These are phyloP conservation scores for Cytospora leucostoma DNA, from an alignment of 2,329 filamentous ascomycete species.

Conservation along the genomic window DNA sequence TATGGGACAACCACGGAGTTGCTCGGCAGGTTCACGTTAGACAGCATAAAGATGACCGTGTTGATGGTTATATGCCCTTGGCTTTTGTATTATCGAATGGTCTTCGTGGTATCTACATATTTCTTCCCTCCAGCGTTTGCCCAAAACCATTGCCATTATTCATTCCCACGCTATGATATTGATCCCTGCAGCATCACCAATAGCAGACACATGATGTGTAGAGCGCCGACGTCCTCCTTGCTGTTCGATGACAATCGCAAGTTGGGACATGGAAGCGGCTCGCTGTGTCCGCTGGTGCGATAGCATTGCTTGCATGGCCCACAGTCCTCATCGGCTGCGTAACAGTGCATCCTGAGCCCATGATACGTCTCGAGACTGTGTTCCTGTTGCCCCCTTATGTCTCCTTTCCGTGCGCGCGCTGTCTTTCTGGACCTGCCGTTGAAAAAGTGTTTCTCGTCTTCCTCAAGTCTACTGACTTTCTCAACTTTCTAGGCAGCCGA, in stretches of 20 bases:
- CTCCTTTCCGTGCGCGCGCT: background rate
- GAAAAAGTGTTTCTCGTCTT: background rate
- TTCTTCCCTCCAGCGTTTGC: background rate
- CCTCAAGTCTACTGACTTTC: background rate
- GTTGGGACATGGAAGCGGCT: background rate
- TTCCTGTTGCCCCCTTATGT: background rate
- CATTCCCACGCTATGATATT: conserved; percentile 1
- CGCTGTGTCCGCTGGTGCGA: background rate
- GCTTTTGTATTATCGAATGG: conserved; percentile 12
- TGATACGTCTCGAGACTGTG: no score
- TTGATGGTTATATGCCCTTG: conserved; percentile 7
- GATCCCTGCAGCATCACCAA: conserved; percentile 2
- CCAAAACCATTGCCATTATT: background rate
- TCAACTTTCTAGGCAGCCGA: conserved; percentile 55
- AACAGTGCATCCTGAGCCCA: background rate
- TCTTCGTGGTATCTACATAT: conserved; percentile 16
- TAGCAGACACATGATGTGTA: background rate
- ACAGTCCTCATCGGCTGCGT: background rate
- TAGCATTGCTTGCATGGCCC: background rate
- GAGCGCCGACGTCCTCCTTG: background rate
- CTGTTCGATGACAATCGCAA: background rate
- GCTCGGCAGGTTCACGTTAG: conserved; percentile 25
- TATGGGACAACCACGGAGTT: conserved; percentile 27
- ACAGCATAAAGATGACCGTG: conserved; percentile 23
- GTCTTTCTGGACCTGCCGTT: background rate